Evolutionary conservation across 1,284 basidiomycete genomes (phyloP).

Genomic region (Cryptococcus deneoformans): DNA sequence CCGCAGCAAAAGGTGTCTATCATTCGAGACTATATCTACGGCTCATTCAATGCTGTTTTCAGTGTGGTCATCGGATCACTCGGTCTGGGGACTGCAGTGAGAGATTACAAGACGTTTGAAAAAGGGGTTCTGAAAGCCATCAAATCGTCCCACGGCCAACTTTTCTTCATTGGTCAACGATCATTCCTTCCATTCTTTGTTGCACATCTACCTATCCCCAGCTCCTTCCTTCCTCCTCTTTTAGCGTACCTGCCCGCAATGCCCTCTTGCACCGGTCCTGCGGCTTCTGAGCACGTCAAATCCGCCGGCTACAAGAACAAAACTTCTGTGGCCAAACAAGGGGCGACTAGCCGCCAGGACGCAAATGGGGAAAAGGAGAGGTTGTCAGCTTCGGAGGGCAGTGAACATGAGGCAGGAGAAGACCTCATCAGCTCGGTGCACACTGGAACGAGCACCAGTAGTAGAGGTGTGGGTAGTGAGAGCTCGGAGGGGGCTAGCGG

Average conservation of each 20-base stretch:
- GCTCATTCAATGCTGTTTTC: conserved; percentile 19
- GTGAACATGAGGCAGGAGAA: conserved; percentile 38
- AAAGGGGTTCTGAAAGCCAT: conserved; percentile 27
- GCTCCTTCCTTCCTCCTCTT: conserved; percentile 20
- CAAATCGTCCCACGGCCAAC: conserved; percentile 16
- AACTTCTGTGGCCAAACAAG: background rate
- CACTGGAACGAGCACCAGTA: conserved; percentile 27
- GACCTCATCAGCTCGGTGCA: conserved; percentile 41
- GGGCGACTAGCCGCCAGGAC: background rate
- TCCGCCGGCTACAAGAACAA: background rate
- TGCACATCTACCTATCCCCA: conserved; percentile 22
- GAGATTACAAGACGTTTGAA: conserved; percentile 37
- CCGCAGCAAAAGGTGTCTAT: conserved; percentile 26
- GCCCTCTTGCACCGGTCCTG: conserved; percentile 32
- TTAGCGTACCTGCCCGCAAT: conserved; percentile 23
- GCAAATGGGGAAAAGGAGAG: conserved; percentile 1
- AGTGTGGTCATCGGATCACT: conserved; percentile 15
- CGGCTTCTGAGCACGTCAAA: background rate
- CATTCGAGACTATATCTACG: conserved; percentile 31
- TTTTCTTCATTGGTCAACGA: conserved; percentile 30
- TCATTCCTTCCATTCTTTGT: conserved; percentile 30
- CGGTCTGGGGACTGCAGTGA: conserved; percentile 28
- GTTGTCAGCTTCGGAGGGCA: conserved; percentile 14
- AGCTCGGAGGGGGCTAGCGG: conserved; percentile 19
- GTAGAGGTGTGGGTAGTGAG: conserved; percentile 15